Conservation (phyloP, 176 grass and related monocot genomes). For the Phoenix roebelenii region DNA sequence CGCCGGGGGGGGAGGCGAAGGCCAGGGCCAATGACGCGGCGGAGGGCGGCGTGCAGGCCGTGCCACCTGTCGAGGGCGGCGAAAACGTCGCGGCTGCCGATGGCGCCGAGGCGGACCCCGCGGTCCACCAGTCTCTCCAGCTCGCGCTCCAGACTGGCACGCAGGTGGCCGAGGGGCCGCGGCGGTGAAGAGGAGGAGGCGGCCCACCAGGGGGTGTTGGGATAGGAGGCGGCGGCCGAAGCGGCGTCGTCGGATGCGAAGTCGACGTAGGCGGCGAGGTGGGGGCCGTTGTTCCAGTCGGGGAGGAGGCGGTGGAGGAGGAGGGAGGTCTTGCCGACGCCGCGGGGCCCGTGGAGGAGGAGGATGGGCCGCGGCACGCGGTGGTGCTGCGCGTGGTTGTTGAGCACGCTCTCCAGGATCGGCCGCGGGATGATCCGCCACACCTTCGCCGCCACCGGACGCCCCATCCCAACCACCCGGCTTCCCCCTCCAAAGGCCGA, state of each 20-base stretch:
- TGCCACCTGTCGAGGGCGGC: conserved; percentile 46
- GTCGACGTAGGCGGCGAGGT: conserved; percentile 64
- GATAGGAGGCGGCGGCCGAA: conserved; percentile 2
- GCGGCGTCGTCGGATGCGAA: conserved; percentile 27
- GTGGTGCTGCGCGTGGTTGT: conserved; percentile 65
- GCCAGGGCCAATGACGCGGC: conserved; percentile 19
- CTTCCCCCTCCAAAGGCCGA: too few species aligned
- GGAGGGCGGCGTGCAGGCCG: conserved; percentile 53
- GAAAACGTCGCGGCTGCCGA: conserved; percentile 73
- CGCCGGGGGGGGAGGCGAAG: conserved; percentile 6
- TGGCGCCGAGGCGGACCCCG: conserved; percentile 40
- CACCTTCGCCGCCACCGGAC: conserved; percentile 16
- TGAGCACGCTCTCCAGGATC: conserved; percentile 68
- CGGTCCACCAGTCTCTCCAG: conserved; percentile 59
- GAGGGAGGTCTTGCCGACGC: conserved; percentile 82
- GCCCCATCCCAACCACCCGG: too few species aligned
- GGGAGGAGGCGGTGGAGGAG: conserved; percentile 73
- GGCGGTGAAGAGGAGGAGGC: conserved; percentile 4
- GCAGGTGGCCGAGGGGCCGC: conserved; percentile 30
- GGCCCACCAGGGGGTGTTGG: conserved; percentile 23
- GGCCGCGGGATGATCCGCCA: conserved; percentile 81
- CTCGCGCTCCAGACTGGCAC: conserved; percentile 51
- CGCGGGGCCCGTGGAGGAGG: conserved; percentile 75
- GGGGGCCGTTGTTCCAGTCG: conserved; percentile 59
- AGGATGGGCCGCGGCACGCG: conserved; percentile 56